These are phyloP conservation scores for Apophysomyces elegans DNA, from an alignment of 371 early-diverging fungal species.

Conservation along the genomic window DNA sequence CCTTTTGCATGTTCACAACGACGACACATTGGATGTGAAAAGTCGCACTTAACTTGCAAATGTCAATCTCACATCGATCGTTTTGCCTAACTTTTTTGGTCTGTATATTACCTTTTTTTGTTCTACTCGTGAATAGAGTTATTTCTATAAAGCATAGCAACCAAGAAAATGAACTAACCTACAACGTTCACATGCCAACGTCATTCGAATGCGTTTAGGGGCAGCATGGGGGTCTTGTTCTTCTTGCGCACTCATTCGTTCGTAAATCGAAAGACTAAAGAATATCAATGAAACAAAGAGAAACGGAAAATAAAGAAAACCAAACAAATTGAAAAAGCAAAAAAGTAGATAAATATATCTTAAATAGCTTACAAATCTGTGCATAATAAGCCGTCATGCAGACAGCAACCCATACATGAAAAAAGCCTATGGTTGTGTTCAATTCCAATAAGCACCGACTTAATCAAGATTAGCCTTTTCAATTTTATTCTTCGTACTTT, in stretches of 20 bases:
- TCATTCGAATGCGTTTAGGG: constrained; percentile 57
- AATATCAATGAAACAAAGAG: not conserved
- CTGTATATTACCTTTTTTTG: constrained; percentile 44
- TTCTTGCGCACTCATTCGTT: not conserved
- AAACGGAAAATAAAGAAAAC: constrained; percentile 10
- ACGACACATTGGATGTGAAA: constrained; percentile 50
- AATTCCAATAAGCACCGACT: too few relatives aligned
- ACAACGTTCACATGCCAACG: constrained; percentile 59
- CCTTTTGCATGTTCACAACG: constrained; percentile 50
- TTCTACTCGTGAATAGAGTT: constrained; percentile 20
- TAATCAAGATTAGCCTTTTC: too few relatives aligned
- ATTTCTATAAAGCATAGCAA: too few relatives aligned
- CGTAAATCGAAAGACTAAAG: not conserved
- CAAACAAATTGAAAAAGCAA: constrained; percentile 3
- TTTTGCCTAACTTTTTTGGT: constrained; percentile 19
- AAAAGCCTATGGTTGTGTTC: too few relatives aligned
- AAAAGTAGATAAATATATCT: not conserved
- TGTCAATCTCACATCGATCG: not conserved
- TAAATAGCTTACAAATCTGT: constrained; percentile 3
- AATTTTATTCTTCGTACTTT: too few relatives aligned
- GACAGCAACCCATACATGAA: not conserved
- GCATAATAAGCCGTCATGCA: not conserved
- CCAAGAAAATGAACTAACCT: constrained; percentile 26
- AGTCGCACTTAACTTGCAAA: constrained; percentile 53
- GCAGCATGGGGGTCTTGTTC: constrained; percentile 25